Conservation (phyloP, 2,329 filamentous ascomycete genomes). For the Amesomyces nigricolor region DNA sequence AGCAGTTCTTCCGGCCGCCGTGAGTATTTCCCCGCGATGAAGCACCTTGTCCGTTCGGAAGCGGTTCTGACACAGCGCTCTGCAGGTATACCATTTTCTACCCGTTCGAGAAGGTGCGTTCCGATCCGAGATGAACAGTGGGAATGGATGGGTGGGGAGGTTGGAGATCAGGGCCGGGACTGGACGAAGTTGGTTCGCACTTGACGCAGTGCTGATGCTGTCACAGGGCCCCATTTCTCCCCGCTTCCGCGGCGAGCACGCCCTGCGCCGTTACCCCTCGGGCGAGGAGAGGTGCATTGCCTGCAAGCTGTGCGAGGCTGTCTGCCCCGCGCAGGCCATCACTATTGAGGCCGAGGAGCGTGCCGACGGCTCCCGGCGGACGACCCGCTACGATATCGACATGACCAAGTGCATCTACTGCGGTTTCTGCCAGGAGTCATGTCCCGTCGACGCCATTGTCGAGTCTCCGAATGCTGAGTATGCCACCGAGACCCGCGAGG, state of each 20-base stretch:
- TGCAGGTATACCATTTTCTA: slow-evolving; percentile 97
- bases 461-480: slow-evolving; percentile 60
- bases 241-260: slow-evolving; percentile 96
- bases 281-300: slow-evolving; percentile 99
- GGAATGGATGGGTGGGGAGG: background rate
- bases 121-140: background rate
- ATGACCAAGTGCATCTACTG: slow-evolving; percentile 99
- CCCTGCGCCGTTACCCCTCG: slow-evolving; percentile 89
- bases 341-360: slow-evolving; percentile 99
- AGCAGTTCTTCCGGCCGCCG: slow-evolving; percentile 98
- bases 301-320: slow-evolving; percentile 97
- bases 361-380: slow-evolving; percentile 88
- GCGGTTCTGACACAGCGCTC: slow-evolving; percentile 1
- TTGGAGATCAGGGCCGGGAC: too few species aligned
- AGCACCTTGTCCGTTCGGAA: too few species aligned
- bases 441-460: slow-evolving; percentile 88
- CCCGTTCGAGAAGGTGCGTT: slow-evolving; percentile 82
- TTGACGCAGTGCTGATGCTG: slow-evolving; percentile 22
- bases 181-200: background rate
- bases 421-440: slow-evolving; percentile 98
- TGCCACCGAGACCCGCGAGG: slow-evolving; percentile 69
- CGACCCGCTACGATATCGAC: slow-evolving; percentile 97
- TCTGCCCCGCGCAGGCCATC: slow-evolving; percentile 96
- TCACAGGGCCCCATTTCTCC: slow-evolving; percentile 83
- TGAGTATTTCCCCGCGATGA: slow-evolving; percentile 49